A percentile compares a stretch with the other conserved stretches of the same genome.
phyloP scores from a whole-genome alignment of 192 early-diverging fungal species.

The Backusella psychrophila region DNA sequence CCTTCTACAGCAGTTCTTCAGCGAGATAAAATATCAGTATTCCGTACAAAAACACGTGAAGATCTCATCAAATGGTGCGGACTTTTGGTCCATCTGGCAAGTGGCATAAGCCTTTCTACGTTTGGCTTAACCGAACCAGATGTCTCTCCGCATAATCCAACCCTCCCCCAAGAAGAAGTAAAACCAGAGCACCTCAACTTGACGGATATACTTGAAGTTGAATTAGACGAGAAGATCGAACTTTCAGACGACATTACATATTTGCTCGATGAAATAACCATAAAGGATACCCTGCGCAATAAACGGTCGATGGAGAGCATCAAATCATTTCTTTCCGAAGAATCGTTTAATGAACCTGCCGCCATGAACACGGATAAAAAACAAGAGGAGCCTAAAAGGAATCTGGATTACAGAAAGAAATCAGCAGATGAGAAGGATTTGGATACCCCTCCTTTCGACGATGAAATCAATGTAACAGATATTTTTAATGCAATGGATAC shows the following conservation, averaged over 20 bases:
- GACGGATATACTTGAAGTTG: neutral
- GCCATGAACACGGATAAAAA: neutral
- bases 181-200: neutral
- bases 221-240: neutral
- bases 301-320: neutral
- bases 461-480: neutral
- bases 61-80: slow-evolving; percentile 5
- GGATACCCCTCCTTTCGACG: neutral
- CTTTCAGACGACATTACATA: neutral
- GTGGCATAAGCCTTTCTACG: neutral
- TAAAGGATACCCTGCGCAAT: neutral
- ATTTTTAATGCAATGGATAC: neutral
- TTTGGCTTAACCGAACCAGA: neutral
- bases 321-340: neutral
- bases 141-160: neutral
- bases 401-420: neutral
- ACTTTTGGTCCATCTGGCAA: slow-evolving; percentile 5
- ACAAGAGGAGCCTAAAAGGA: neutral
- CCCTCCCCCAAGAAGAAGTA: neutral
- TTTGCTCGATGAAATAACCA: neutral
- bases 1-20: neutral
- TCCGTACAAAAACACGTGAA: neutral
- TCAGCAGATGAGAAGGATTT: neutral
- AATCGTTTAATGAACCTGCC: slow-evolving; percentile 15
- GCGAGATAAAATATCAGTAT: slow-evolving; percentile 6